Evolutionary conservation across 2,329 filamentous ascomycete genomes (phyloP), one percentile per base, ranked within the genome.

Genomic region (Fusarium hostae): DNA sequence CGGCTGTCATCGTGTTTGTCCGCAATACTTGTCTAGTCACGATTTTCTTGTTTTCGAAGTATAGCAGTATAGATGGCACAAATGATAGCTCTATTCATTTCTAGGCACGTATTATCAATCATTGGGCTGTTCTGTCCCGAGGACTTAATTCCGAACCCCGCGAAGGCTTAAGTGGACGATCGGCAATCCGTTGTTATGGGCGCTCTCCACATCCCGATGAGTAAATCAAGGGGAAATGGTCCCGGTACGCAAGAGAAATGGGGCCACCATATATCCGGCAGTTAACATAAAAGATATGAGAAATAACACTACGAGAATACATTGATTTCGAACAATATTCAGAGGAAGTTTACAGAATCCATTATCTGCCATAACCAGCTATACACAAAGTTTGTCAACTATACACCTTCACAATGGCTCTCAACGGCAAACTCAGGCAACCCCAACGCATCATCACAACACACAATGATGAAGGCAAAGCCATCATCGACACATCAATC

Each of bases 381-480:
- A 43, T 9, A 56, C 2, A 13, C 10, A n/a, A 20, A 24, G 9
- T 11, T 16, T 9, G 2, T 24, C 10, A 22, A 34, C 3, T 0
- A 6, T 15, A 39, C 16, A 18, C 2, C 8, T 18, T 26, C 12
- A 45, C 18, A 28, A 70, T 66, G 61, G 65, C 63, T 22, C 64
- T 61, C 18, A 67, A 74, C 54, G 72, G 73, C 24, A 74, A 76
- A 6, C 75, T 77, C 43, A 56, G 60, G 50, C 64, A 67, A 35
- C 68, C 76, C 0, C 59, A 74, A 24, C 69, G 69, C 43, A 70
- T 64, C 58, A 76, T 78, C 52, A 79, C 77, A 20, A 72, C 74
- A 0, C 78, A 79, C 47, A 67, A 79, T 41, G 57, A 66, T 30
- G 64, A 75, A 9, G 77, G 78, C 22, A 71, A 78, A 54, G 77